Base-by-base conservation (phyloP, 768 basidiomycete genomes). In the Lactarius sanguifluus region DNA sequence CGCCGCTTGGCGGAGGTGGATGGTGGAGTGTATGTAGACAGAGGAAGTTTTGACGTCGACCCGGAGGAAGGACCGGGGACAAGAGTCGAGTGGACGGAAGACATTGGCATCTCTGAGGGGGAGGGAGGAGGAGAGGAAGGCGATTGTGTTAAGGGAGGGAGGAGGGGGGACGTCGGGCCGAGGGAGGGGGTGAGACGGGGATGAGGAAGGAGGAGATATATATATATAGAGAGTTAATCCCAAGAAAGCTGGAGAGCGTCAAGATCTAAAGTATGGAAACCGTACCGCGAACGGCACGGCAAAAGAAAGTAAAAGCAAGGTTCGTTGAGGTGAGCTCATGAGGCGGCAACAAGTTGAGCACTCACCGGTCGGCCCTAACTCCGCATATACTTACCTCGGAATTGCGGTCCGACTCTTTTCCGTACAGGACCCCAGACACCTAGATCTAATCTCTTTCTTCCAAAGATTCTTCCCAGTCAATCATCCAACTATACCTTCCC, bases 1-100 rank as follows among this genome's bases (percentile, higher is more conserved):
- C 68, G 62, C 34, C 69, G 64, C 38, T 70, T 71, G 30, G 20
- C 32, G n/a, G 68, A 38, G 4, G 64, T 23, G 25, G 60, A 34
- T 23, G 58, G 18, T 9, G n/a, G 58, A 13, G 45, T 5, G 20
- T 61, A 36, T 16, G 55, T 9, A 41, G 66, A 38, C 3, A 54
- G 23, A 34, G 50, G 30, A 6, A 12, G 34, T 20, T 25, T 60
- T 13, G 61, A 50, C 12, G 47, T 43, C 7, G 36, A n/a, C 12
- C 15, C 55, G 2, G 59, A 61, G 61, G 55, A 64, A 28, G 58
- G 38, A 7, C 64, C 34, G 12, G 62, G 47, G 43, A 40, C 10
- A 30, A 47, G 41, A 41, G 57, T 25, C 10, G 50, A 7, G 13
- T 23, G 18, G 25, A 62, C 7, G 34, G 47, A 41, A n/a, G 57